A percentile compares a stretch with the other conserved stretches of the same genome.
These are phyloP conservation scores for Blastobotrys americana DNA, from an alignment of 805 yeast genomes.

Conservation along the genomic window DNA sequence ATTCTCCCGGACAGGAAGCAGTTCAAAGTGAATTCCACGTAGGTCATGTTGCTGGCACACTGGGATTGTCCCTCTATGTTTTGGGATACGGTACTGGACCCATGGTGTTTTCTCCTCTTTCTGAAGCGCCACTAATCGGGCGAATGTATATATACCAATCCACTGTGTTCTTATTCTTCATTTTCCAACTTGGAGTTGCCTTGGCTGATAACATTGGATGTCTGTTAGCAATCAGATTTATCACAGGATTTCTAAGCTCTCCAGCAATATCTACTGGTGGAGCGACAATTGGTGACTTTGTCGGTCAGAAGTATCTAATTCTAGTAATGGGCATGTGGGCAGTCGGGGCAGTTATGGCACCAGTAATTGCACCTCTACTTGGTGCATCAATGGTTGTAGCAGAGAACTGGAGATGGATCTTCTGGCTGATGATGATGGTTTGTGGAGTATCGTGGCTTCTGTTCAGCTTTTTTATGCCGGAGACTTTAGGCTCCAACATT, in stretches of 20 bases:
- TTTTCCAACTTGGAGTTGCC: constrained; percentile 51
- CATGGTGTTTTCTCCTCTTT: constrained; percentile 45
- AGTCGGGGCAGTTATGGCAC: constrained; percentile 46
- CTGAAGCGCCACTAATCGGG: constrained; percentile 47
- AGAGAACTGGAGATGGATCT: constrained; percentile 55
- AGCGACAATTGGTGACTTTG: constrained; percentile 47
- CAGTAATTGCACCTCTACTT: constrained; percentile 47
- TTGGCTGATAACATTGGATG: constrained; percentile 43
- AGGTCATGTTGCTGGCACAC: constrained; percentile 37
- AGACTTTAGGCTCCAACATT: constrained; percentile 32
- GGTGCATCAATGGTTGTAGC: constrained; percentile 49
- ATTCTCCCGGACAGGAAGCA: constrained; percentile 43
- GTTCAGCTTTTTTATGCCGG: neutral
- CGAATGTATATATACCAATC: constrained; percentile 44
- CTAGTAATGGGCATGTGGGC: constrained; percentile 48
- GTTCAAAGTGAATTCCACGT: constrained; percentile 38
- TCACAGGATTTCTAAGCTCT: constrained; percentile 69
- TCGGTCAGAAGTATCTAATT: constrained; percentile 33
- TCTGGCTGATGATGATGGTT: constrained; percentile 38
- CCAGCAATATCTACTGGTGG: constrained; percentile 83
- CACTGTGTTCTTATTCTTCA: constrained; percentile 40
- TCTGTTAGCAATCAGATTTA: constrained; percentile 47
- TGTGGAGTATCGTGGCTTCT: constrained; percentile 31
- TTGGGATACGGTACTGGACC: constrained; percentile 54
- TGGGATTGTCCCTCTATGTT: constrained; percentile 46